Conservation (phyloP, 345 rosid species). For the Theobroma cacao region DNA sequence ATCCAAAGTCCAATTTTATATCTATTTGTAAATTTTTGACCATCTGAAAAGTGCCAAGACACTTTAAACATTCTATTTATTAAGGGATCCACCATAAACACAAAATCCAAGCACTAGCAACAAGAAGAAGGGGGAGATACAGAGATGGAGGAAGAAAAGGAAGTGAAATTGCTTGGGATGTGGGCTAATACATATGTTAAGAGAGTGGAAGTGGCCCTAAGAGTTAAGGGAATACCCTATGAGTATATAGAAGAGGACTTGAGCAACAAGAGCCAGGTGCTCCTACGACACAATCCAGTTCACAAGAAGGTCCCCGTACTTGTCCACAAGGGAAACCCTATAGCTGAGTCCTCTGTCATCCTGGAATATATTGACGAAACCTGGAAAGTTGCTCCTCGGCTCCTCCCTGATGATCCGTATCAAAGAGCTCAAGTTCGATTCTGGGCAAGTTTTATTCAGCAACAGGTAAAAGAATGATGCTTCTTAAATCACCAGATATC, state of each 20-base stretch:
- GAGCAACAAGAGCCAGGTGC: neutral
- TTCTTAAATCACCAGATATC: neutral
- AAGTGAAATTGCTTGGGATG: neutral
- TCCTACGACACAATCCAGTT: neutral
- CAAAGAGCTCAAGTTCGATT: neutral
- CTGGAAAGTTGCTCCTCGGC: neutral
- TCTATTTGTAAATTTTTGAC: neutral
- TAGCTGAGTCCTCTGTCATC: neutral
- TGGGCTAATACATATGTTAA: neutral
- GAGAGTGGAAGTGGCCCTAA: neutral
- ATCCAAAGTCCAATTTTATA: neutral
- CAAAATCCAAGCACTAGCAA: neutral
- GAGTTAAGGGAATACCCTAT: neutral
- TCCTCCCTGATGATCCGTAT: neutral
- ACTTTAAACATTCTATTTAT: neutral
- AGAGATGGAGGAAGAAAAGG: neutral
- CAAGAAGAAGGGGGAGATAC: neutral
- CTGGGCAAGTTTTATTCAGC: neutral
- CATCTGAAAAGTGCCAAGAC: neutral
- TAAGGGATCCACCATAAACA: neutral
- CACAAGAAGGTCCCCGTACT: neutral
- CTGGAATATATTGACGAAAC: neutral
- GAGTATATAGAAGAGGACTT: neutral
- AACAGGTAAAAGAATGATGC: neutral
- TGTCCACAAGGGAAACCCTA: neutral